Conservation (phyloP, 768 basidiomycete species). For the Russula dissimulans region DNA sequence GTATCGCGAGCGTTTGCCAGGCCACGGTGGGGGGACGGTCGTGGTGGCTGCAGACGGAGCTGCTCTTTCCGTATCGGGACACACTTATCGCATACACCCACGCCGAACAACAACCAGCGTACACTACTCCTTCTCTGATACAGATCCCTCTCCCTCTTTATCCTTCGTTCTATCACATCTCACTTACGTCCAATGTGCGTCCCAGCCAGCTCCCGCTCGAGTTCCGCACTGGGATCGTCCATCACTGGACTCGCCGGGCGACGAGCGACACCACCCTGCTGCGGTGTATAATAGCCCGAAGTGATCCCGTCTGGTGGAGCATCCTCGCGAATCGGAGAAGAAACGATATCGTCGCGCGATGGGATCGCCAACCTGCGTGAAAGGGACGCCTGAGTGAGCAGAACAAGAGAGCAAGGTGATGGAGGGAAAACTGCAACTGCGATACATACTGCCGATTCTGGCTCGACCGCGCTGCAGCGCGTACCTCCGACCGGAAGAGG, state of each 20-base stretch:
- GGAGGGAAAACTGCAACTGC: neutral
- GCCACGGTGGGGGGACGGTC: neutral
- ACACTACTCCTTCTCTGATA: too few relatives aligned
- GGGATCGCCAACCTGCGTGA: conserved; percentile 63
- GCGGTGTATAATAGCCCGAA: conserved; percentile 46
- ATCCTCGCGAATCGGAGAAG: conserved; percentile 60
- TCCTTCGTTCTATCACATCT: neutral
- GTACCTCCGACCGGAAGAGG: conserved; percentile 81
- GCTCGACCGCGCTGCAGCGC: conserved; percentile 63
- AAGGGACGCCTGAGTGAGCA: neutral
- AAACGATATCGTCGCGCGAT: conserved; percentile 70
- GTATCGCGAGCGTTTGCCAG: neutral
- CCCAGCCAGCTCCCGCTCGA: conserved; percentile 79
- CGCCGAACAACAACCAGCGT: too few relatives aligned
- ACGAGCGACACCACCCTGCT: conserved; percentile 21
- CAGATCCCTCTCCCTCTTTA: neutral
- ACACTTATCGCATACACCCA: too few relatives aligned
- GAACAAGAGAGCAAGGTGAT: neutral
- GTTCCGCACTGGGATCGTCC: conserved; percentile 78
- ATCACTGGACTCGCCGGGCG: conserved; percentile 61
- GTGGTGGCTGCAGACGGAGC: neutral
- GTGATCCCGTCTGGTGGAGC: conserved; percentile 55
- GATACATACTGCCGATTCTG: conserved; percentile 55
- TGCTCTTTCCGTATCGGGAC: too few relatives aligned
- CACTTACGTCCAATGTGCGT: conserved; percentile 39